phyloP scores from a whole-genome alignment of 192 early-diverging fungal genomes.

The Backusella tarrabulga region DNA sequence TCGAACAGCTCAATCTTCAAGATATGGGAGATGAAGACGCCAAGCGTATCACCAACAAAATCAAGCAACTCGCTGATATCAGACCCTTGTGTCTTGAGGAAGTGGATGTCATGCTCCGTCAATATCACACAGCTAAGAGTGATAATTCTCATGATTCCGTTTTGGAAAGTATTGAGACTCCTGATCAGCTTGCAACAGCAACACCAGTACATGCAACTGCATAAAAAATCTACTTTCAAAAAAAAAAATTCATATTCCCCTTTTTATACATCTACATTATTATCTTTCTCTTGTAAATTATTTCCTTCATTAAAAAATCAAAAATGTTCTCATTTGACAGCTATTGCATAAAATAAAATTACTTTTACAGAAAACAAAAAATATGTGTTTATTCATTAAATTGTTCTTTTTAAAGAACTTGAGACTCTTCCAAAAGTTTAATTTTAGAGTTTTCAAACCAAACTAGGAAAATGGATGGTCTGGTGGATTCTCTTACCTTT shows the following conservation, averaged over 20 bases:
- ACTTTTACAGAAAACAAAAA: not conserved
- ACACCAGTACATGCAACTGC: not conserved
- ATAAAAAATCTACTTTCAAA: not conserved
- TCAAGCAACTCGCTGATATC: constrained; percentile 95
- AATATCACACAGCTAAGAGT: constrained; percentile 70
- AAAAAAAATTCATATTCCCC: constrained; percentile 1
- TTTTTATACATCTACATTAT: constrained; percentile 2
- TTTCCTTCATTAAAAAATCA: not conserved
- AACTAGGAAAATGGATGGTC: not conserved
- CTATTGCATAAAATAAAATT: constrained; percentile 6
- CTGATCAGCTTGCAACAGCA: constrained; percentile 45
- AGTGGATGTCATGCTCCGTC: constrained; percentile 81
- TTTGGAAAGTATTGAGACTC: constrained; percentile 45
- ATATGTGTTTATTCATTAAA: not conserved
- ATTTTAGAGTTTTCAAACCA: no score
- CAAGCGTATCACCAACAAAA: constrained; percentile 90
- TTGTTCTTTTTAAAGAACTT: not conserved
- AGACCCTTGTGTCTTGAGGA: constrained; percentile 89
- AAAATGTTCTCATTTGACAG: constrained; percentile 2
- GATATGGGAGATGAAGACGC: constrained; percentile 82
- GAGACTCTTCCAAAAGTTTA: not conserved
- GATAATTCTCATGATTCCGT: constrained; percentile 55
- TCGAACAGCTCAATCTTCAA: constrained; percentile 81
- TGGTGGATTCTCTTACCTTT: no score
- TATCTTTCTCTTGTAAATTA: not conserved